phyloP scores from a whole-genome alignment of 2,329 filamentous ascomycete genomes.

The Verticillium nonalfalfae region DNA sequence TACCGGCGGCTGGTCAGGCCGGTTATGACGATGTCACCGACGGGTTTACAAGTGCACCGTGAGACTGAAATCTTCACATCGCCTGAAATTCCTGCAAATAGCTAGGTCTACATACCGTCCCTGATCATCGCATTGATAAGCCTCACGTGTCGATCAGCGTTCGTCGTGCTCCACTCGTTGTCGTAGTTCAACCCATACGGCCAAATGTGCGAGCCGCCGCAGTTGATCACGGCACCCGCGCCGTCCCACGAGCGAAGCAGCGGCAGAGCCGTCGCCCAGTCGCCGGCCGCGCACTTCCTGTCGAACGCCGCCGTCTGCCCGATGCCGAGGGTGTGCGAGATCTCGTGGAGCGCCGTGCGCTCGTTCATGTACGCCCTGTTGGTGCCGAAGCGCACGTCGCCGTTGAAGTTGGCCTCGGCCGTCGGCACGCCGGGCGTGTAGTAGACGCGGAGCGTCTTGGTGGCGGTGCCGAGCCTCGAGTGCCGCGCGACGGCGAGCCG shows the following conservation, averaged over 20 bases:
- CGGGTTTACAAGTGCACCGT: no score
- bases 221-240: slow-evolving; percentile 25
- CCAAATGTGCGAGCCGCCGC: slow-evolving; percentile 32
- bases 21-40: no score
- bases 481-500: slow-evolving; percentile 31
- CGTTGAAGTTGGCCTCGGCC: slow-evolving; percentile 38
- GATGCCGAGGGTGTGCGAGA: slow-evolving; percentile 39
- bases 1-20: no score
- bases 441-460: slow-evolving; percentile 30
- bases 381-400: slow-evolving; percentile 38
- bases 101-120: slow-evolving; percentile 25
- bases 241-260: slow-evolving; percentile 37
- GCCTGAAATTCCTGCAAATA: not conserved
- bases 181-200: slow-evolving; percentile 36
- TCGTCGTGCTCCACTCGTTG: slow-evolving; percentile 36
- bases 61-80: not conserved
- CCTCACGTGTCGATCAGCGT: slow-evolving; percentile 33
- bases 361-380: slow-evolving; percentile 40
- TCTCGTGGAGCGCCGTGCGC: slow-evolving; percentile 41
- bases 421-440: slow-evolving; percentile 37
- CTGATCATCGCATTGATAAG: slow-evolving; percentile 37
- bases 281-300: slow-evolving; percentile 25
- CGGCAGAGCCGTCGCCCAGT: slow-evolving; percentile 32
- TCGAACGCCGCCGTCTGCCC: slow-evolving; percentile 35
- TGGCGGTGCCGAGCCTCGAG: slow-evolving; percentile 22